Percentiles rank a stretch among this genome's conserved stretches.
phyloP scores from a whole-genome alignment of 1,139 yeast genomes.

The Yamadazyma pseudoaaseri region DNA sequence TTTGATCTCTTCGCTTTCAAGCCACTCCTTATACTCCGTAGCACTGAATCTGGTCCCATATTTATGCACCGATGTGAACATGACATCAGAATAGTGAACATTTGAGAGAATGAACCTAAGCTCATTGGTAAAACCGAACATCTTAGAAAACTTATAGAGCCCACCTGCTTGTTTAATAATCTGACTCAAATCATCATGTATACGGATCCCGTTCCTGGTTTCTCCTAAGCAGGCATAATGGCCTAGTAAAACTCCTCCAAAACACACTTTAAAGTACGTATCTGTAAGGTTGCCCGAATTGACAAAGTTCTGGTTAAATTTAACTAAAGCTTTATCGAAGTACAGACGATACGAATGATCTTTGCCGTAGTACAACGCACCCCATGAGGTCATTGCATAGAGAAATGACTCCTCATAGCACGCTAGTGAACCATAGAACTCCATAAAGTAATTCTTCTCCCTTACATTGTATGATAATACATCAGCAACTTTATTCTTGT shows the following conservation, averaged over 20 bases:
- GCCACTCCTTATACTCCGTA: constrained; percentile 14
- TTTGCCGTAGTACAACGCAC: constrained; percentile 22
- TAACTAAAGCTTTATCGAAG: constrained; percentile 16
- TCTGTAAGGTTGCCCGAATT: constrained; percentile 1
- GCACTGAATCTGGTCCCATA: constrained; percentile 18
- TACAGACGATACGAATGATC: constrained; percentile 20
- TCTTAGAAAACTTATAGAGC: constrained; percentile 22
- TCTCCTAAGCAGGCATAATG: constrained; percentile 39
- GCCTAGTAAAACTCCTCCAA: constrained; percentile 8
- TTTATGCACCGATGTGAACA: constrained; percentile 17
- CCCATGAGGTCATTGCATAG: constrained; percentile 49
- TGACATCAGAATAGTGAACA: constrained; percentile 23
- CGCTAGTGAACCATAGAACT: constrained; percentile 43
- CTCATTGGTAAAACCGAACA: constrained; percentile 19
- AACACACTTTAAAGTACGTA: constrained; percentile 11
- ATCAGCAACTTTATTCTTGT: constrained; percentile 19
- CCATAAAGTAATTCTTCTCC: constrained; percentile 42
- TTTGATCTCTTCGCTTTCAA: constrained; percentile 18
- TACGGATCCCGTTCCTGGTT: constrained; percentile 38
- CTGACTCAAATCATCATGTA: constrained; percentile 30
- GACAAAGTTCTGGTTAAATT: constrained; percentile 9
- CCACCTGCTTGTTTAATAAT: constrained; percentile 57
- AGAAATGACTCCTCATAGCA: constrained; percentile 36
- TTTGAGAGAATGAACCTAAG: constrained; percentile 19
- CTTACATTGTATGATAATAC: constrained; percentile 26